Conservation (phyloP, 805 yeast genomes). For the Lachancea fermentati region DNA sequence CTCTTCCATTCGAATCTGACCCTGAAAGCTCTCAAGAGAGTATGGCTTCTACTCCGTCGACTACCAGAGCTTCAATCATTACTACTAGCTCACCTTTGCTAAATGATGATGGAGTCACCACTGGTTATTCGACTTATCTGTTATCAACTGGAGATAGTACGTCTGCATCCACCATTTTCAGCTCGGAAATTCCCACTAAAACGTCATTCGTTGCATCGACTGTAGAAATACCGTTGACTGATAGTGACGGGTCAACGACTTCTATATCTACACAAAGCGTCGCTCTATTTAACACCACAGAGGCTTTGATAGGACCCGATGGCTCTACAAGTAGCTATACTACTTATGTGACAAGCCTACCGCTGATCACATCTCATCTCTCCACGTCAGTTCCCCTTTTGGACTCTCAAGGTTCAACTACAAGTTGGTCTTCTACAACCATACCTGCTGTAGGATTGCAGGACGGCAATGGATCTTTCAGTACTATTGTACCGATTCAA, state of each 20-base stretch:
- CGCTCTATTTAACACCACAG: slow-evolving; percentile 1
- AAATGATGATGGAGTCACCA: not conserved
- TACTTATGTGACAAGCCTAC: not conserved
- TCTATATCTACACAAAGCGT: not conserved
- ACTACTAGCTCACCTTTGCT: not conserved
- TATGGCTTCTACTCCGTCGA: not conserved
- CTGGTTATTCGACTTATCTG: not conserved
- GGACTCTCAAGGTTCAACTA: not conserved
- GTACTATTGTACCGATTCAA: not conserved
- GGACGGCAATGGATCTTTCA: not conserved
- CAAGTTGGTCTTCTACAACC: not conserved
- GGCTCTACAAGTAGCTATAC: not conserved
- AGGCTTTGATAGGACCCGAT: not conserved
- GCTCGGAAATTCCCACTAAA: not conserved
- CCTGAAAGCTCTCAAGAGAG: too few relatives aligned
- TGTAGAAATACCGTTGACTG: not conserved
- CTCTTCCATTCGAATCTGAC: too few relatives aligned
- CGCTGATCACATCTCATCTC: not conserved
- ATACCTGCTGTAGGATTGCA: not conserved
- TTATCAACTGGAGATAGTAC: not conserved
- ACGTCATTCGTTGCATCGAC: not conserved
- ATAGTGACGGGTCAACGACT: not conserved
- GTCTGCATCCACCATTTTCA: not conserved
- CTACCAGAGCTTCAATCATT: not conserved
- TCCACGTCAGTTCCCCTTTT: not conserved